Conservation (phyloP, 139 green algal species). For the Picocystis salinarum region DNA sequence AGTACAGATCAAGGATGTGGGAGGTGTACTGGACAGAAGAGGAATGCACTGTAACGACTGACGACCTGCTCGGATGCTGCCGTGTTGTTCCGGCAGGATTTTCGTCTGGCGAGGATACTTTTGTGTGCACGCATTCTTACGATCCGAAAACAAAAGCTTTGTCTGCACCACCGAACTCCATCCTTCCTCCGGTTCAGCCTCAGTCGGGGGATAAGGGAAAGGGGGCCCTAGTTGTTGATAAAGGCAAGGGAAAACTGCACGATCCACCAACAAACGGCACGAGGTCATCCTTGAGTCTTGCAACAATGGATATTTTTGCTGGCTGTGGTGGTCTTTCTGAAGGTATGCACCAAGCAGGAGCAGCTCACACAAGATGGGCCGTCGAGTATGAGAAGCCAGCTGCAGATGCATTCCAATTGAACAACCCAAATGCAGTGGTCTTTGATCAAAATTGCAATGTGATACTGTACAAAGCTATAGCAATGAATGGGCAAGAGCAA, state of each 20-base stretch:
- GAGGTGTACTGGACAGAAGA: constrained; percentile 55
- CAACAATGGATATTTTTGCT: constrained; percentile 91
- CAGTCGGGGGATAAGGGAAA: too few relatives aligned
- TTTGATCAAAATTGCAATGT: constrained; percentile 90
- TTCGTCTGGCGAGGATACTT: too few relatives aligned
- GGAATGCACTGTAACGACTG: constrained; percentile 21
- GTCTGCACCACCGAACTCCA: too few relatives aligned
- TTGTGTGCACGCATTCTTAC: too few relatives aligned
- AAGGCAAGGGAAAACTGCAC: too few relatives aligned
- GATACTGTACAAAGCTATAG: constrained; percentile 60
- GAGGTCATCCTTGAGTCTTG: constrained; percentile 11
- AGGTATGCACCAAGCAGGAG: constrained; percentile 73
- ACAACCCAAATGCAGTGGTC: constrained; percentile 56
- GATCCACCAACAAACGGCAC: too few relatives aligned
- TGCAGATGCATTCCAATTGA: constrained; percentile 71
- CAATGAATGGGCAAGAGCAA: constrained; percentile 32
- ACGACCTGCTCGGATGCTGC: constrained; percentile 33
- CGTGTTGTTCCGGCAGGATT: constrained; percentile 15
- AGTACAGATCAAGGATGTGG: constrained; percentile 43
- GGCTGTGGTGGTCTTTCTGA: constrained; percentile 83
- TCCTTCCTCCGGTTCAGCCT: too few relatives aligned
- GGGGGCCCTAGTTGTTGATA: too few relatives aligned
- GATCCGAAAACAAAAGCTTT: too few relatives aligned
- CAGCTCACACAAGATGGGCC: constrained; percentile 62
- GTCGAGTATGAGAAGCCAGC: constrained; percentile 85